Base-by-base conservation (phyloP, 2,329 filamentous ascomycete species). In the Alternaria triticina region DNA sequence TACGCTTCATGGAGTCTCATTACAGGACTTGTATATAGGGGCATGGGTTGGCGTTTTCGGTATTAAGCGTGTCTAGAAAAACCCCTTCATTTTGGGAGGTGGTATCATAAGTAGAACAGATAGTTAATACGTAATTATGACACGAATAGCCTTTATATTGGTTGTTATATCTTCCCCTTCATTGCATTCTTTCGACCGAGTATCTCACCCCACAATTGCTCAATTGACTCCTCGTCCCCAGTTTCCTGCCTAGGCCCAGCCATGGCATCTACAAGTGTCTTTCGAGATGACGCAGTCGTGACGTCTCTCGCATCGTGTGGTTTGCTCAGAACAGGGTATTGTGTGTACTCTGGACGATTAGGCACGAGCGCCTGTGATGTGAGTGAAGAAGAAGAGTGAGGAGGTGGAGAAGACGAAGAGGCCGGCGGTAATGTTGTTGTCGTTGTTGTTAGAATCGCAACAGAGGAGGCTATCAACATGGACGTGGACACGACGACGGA, bases 91-190 rank as follows among this genome's bases (percentile, higher is more conserved):
- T 57, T 15, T 49, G 54, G 54, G 20, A 57, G 54, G 30, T 30
- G 25, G 43, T 40, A 1, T 4, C 2, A 40, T 27, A 57, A 11
- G 30, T 15, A 27, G 36, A 7, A 45, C 44, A 46, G 12, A 47
- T 49, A 49, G 46, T 49, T 47, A 57, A 57, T 49, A 57, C 27
- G 17, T 30, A 30, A 57, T 33, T 22, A 49, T 33, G 46, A 47
- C 28, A 57, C 13, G 20, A 47, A 57, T 28, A 25, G 49, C 13
- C 49, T n/a, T 6, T 40, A 17, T 40, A 40, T 40, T 17, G 36
- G 36, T 40, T 17, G 36, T 40, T 40, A 40, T n/a, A 40, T 17
- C n/a, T 40, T 40, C n/a, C 9, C 36, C 36, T n/a, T 40, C 36
- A 0, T 40, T 40, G 36, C 36, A 10, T 40, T 17, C 36, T 40